phyloP scores from a whole-genome alignment of 176 grass and related monocot genomes.

The Melocanna baccifera region DNA sequence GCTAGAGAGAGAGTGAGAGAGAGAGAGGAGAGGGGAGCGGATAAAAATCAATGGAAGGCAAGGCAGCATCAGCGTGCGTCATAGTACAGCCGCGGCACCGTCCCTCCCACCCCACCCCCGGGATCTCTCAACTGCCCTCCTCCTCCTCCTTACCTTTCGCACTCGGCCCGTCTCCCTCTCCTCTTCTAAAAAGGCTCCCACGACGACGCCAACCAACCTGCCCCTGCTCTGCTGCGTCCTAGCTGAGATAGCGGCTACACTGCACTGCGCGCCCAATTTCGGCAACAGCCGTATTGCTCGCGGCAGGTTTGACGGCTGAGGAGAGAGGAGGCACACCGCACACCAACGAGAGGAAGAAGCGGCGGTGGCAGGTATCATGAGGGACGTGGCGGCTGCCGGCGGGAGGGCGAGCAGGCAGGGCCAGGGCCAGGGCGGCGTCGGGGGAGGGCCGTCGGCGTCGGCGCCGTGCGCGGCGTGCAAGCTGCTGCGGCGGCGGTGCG shows the following conservation, averaged over 20 bases:
- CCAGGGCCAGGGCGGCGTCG: neutral
- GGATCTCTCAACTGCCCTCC: too few relatives aligned
- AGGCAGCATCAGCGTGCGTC: too few relatives aligned
- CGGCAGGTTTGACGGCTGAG: neutral
- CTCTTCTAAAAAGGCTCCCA: neutral
- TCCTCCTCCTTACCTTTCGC: neutral
- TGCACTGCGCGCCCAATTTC: neutral
- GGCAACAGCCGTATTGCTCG: neutral
- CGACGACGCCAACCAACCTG: neutral
- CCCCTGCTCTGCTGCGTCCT: neutral
- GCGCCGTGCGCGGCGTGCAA: constrained; percentile 84
- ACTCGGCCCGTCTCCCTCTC: neutral
- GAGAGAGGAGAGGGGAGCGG: neutral
- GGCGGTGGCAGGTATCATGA: constrained; percentile 10
- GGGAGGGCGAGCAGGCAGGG: constrained; percentile 35
- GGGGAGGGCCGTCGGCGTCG: neutral
- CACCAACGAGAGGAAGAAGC: neutral
- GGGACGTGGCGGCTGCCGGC: constrained; percentile 27
- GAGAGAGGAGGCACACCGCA: neutral
- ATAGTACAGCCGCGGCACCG: too few relatives aligned
- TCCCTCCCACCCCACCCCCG: too few relatives aligned
- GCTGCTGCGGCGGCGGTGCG: constrained; percentile 69
- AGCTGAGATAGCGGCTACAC: too few relatives aligned
- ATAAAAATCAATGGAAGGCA: neutral
- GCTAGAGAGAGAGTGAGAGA: neutral